Evolutionary conservation across 2,329 filamentous ascomycete genomes (phyloP).

Genomic region (Juglanconis juglandina): DNA sequence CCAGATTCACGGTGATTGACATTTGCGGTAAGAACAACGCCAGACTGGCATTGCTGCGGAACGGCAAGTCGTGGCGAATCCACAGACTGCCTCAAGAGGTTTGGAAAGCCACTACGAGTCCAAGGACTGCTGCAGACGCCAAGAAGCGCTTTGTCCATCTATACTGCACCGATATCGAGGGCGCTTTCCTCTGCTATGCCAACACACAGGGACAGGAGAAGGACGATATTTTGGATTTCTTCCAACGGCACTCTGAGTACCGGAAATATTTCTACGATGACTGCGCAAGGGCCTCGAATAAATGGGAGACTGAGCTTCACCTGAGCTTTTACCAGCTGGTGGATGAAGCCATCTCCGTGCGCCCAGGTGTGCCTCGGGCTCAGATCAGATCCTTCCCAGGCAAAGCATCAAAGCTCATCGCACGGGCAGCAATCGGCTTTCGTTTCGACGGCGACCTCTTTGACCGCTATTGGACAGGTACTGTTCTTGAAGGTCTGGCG

Average conservation of each 20-base stretch:
- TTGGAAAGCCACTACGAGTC: too few species aligned
- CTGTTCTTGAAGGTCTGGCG: too few species aligned
- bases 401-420: conserved; percentile 10
- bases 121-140: neutral
- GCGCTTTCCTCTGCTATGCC: neutral
- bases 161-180: neutral
- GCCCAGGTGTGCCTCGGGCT: neutral
- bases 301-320: conserved; percentile 30
- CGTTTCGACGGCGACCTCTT: conserved; percentile 30
- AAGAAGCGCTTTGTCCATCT: neutral
- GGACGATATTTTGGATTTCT: conserved; percentile 19
- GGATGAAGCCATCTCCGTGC: neutral
- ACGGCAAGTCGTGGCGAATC: too few species aligned
- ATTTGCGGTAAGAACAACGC: too few species aligned
- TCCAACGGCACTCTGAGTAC: conserved; percentile 21
- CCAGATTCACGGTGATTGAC: too few species aligned
- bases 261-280: conserved; percentile 25
- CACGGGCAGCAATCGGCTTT: conserved; percentile 23
- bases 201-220: neutral
- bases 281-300: conserved; percentile 22
- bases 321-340: conserved; percentile 24
- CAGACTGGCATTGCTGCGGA: too few species aligned
- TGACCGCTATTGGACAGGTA: conserved; percentile 29
- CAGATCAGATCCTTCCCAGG: neutral
- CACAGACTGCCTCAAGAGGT: too few species aligned